A percentile compares a stretch with the other conserved stretches of the same genome.
Evolutionary conservation across 495 filamentous ascomycete genomes (phyloP).

Genomic region (Talaromyces thailandensis): DNA sequence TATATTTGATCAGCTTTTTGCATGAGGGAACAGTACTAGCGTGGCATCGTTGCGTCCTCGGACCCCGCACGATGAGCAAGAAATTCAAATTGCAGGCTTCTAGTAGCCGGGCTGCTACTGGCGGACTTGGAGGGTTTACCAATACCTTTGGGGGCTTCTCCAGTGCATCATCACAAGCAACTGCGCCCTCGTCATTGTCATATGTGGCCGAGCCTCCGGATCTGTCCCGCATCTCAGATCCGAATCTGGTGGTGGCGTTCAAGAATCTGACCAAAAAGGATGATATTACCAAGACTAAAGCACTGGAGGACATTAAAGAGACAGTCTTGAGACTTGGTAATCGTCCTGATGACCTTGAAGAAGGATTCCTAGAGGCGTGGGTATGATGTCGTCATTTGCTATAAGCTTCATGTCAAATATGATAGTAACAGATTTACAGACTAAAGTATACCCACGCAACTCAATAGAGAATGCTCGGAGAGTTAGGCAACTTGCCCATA

Average conservation of each 20-base stretch:
- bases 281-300: slow-evolving; percentile 85
- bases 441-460: slow-evolving; percentile 74
- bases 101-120: slow-evolving; percentile 54
- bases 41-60: slow-evolving; percentile 3
- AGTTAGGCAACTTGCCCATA: slow-evolving; percentile 77
- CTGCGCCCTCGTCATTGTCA: slow-evolving; percentile 54
- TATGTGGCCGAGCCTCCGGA: slow-evolving; percentile 82
- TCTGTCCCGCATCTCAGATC: slow-evolving; percentile 64
- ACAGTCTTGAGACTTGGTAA: slow-evolving; percentile 44
- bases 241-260: slow-evolving; percentile 76
- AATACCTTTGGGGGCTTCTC: slow-evolving; percentile 37
- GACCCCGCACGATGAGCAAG: slow-evolving; percentile 54
- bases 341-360: slow-evolving; percentile 52
- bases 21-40: background rate
- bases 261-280: slow-evolving; percentile 92
- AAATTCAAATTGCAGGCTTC: slow-evolving; percentile 65
- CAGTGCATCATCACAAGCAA: slow-evolving; percentile 32
- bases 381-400: slow-evolving; percentile 38
- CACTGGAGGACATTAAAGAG: slow-evolving; percentile 72
- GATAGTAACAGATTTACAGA: slow-evolving; percentile 37
- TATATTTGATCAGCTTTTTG: background rate
- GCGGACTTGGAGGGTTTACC: slow-evolving; percentile 39
- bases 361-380: slow-evolving; percentile 76
- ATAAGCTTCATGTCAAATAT: slow-evolving; percentile 7
- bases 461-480: slow-evolving; percentile 83